Base-by-base conservation (phyloP, 108 stramenopile genomes). In the Fistulifera solaris region DNA sequence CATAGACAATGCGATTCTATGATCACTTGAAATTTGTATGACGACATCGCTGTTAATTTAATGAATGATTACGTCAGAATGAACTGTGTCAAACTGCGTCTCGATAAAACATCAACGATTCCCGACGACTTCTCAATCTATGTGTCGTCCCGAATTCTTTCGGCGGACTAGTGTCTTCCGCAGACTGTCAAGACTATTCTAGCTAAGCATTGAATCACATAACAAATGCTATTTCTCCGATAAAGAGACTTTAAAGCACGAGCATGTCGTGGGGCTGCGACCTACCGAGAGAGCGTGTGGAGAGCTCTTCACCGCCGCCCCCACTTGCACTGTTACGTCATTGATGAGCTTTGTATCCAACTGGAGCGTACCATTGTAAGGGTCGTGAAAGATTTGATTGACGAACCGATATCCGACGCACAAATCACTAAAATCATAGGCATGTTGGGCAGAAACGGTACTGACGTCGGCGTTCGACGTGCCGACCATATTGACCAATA, bases 291-390 rank as follows among this genome's bases (percentile, higher is more conserved):
- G 16, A 45, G 18, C 25, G 28, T 10, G 22, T 45, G 13, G 15
- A 1, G 24, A 70, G 59, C 13, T 41, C 35, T 58, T 80, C 78
- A 0, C 68, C 78, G n/a, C 78, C 80, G 13, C 83, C 83, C 49
- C 78, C 78, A 40, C 31, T 56, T 89, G 87, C 54, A 84, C 83
- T 16, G 58, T 62, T 0, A 82, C 83, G 78, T 82, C 87, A 47
- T 84, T 84, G 14, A 89, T 45, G 10, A 89, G 40, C 5, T 41
- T 49, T 40, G 55, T 44, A 52, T 89, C 87, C 16, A 82, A 76
- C 12, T 66, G 69, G 11, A 82, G 53, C 27, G 48, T 70, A 1
- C 78, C 78, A 58, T 56, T 66, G 12, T 49, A 12, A 1, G 19
- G 13, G 27, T 71, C 67, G 0, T 66, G 66, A 46, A 44, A 68